Percentiles rank a stretch among this genome's conserved stretches.
These are phyloP conservation scores for Gracilaria vermiculophylla DNA, from an alignment of 23 red algal genomes.

Conservation along the genomic window DNA sequence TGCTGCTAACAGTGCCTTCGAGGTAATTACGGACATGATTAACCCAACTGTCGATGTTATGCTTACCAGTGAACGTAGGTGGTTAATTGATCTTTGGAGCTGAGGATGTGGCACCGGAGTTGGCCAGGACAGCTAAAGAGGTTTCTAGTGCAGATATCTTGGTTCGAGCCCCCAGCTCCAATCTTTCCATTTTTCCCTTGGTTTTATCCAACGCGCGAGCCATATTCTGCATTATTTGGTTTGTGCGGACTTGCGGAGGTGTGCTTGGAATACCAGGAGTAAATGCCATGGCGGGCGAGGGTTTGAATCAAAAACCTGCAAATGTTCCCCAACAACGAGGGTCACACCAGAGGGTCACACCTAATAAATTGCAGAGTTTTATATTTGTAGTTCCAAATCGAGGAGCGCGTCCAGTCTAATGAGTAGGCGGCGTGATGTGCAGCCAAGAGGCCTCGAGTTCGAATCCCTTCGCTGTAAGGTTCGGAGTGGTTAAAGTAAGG, in stretches of 20 bases:
- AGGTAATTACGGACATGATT: not conserved
- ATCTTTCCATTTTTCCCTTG: not conserved
- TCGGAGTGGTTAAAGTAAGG: too few relatives aligned
- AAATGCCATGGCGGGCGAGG: not conserved
- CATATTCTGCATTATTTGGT: not conserved
- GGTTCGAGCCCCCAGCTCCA: not conserved
- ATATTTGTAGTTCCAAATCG: too few relatives aligned
- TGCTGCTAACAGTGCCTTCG: too few relatives aligned
- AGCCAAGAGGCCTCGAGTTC: too few relatives aligned
- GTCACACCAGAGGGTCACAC: too few relatives aligned
- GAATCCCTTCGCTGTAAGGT: too few relatives aligned
- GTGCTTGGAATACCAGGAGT: not conserved
- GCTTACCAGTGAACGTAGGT: not conserved
- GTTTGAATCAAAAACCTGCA: too few relatives aligned
- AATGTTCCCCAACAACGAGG: too few relatives aligned
- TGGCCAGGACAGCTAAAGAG: not conserved
- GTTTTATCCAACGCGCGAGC: not conserved
- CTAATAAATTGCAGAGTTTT: too few relatives aligned
- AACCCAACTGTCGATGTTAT: not conserved
- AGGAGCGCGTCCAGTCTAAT: too few relatives aligned
- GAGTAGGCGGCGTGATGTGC: too few relatives aligned
- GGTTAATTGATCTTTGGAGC: slow-evolving; percentile 10
- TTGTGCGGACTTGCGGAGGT: not conserved
- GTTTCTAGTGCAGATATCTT: not conserved
- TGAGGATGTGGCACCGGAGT: not conserved